Evolutionary conservation across 805 yeast species (phyloP).

Genomic region (Sugiyamaella americana): DNA sequence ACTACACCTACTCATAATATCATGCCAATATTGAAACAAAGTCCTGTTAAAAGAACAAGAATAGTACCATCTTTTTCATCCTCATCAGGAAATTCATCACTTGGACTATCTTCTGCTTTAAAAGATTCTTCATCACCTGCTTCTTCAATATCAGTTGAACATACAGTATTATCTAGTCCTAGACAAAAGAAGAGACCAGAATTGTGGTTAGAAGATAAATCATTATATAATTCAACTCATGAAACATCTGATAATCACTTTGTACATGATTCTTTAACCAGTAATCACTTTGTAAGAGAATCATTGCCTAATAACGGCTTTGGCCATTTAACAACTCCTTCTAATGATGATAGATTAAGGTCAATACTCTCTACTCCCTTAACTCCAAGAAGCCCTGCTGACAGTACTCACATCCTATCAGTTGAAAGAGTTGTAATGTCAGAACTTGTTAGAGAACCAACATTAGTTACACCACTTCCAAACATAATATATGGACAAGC

Average conservation of each 20-base stretch:
- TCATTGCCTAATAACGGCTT: not conserved
- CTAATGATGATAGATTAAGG: not conserved
- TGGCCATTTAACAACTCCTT: not conserved
- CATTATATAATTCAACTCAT: too few species aligned
- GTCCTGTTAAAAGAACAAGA: not conserved
- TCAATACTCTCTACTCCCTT: not conserved
- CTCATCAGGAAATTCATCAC: not conserved
- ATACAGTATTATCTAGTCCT: not conserved
- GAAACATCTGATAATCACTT: too few species aligned
- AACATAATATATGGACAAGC: not conserved
- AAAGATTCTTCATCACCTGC: not conserved
- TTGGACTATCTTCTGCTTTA: not conserved
- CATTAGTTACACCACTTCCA: not conserved
- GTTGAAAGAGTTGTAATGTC: not conserved
- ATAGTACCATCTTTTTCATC: not conserved
- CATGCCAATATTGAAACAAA: not conserved
- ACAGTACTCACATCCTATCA: not conserved
- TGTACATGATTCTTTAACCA: too few species aligned
- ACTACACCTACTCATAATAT: too few species aligned
- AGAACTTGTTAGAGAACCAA: not conserved
- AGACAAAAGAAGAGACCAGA: not conserved
- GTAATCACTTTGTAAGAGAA: too few species aligned
- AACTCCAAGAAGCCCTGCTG: not conserved
- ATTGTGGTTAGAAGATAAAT: not conserved
- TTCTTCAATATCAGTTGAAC: not conserved